Conservation (phyloP, 805 yeast genomes). For the Wickerhamomyces xylosicus region DNA sequence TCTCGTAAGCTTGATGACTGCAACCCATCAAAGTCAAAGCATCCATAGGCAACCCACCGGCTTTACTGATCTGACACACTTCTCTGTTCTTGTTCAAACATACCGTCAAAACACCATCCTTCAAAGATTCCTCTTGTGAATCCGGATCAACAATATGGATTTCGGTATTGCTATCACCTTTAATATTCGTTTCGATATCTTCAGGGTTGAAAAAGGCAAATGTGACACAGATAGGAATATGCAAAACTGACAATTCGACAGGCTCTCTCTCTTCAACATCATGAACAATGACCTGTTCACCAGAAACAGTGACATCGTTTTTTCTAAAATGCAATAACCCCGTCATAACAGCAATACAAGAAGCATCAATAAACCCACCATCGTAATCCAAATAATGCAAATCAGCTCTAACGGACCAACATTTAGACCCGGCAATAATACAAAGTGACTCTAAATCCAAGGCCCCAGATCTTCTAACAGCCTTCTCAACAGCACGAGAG, state of each 20-base stretch:
- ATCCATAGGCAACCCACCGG: slow-evolving; percentile 83
- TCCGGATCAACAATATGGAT: slow-evolving; percentile 68
- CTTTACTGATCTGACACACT: slow-evolving; percentile 79
- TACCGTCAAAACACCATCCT: slow-evolving; percentile 74
- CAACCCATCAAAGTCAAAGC: slow-evolving; percentile 60
- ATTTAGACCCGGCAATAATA: slow-evolving; percentile 80
- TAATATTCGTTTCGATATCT: slow-evolving; percentile 56
- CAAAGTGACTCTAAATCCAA: slow-evolving; percentile 85
- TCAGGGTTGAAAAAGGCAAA: slow-evolving; percentile 74
- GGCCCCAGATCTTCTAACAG: slow-evolving; percentile 84
- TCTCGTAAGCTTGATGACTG: slow-evolving; percentile 50
- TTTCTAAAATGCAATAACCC: slow-evolving; percentile 74
- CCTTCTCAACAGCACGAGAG: slow-evolving; percentile 79
- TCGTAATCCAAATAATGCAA: slow-evolving; percentile 83
- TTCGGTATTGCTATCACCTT: slow-evolving; percentile 49
- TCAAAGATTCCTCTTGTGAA: slow-evolving; percentile 61
- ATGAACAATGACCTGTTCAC: slow-evolving; percentile 58
- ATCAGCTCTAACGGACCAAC: slow-evolving; percentile 89
- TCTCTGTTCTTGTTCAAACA: slow-evolving; percentile 88
- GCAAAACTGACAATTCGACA: slow-evolving; percentile 74
- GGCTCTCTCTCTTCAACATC: slow-evolving; percentile 75
- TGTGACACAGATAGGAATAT: slow-evolving; percentile 83
- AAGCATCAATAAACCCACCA: slow-evolving; percentile 87
- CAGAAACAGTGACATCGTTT: slow-evolving; percentile 71
- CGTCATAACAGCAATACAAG: slow-evolving; percentile 83